phyloP scores from a whole-genome alignment of 169 alveolate genomes.

The Plasmodium yoelii region DNA sequence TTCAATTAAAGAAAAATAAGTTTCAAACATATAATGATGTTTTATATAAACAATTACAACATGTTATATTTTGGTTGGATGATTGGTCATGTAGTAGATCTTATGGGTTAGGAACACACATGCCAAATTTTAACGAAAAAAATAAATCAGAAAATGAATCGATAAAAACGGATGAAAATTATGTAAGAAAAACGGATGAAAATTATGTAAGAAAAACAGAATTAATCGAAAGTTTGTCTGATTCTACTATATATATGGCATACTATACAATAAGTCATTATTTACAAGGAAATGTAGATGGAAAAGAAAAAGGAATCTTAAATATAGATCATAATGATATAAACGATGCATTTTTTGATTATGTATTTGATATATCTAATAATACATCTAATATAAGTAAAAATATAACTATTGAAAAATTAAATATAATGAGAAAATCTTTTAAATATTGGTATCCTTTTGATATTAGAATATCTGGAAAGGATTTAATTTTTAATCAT shows the following conservation, averaged over 20 bases:
- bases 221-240: slow-evolving; percentile 98
- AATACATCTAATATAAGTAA: slow-evolving; percentile 86
- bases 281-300: slow-evolving; percentile 94
- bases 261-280: slow-evolving; percentile 98
- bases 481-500: slow-evolving; percentile 98
- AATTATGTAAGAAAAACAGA: slow-evolving; percentile 53
- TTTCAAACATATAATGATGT: slow-evolving; percentile 85
- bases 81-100: slow-evolving; percentile 99
- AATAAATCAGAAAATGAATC: background rate
- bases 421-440: slow-evolving; percentile 91
- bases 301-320: slow-evolving; percentile 89
- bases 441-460: slow-evolving; percentile 96
- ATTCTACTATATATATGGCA: slow-evolving; percentile 99
- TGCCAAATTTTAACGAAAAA: slow-evolving; percentile 92
- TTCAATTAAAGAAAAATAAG: slow-evolving; percentile 88
- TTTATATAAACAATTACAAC: slow-evolving; percentile 91
- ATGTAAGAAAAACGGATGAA: background rate
- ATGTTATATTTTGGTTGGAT: slow-evolving; percentile 91
- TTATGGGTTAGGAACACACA: slow-evolving; percentile 98
- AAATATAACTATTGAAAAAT: slow-evolving; percentile 78
- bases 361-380: slow-evolving; percentile 91
- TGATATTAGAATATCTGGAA: slow-evolving; percentile 94
- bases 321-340: slow-evolving; percentile 92
- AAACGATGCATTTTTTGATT: slow-evolving; percentile 96
- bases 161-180: no score